Percentiles rank a stretch among this genome's conserved stretches.
Conservation (phyloP, 208 protist genomes). For the Trypanosomatidae sp. region DNA sequence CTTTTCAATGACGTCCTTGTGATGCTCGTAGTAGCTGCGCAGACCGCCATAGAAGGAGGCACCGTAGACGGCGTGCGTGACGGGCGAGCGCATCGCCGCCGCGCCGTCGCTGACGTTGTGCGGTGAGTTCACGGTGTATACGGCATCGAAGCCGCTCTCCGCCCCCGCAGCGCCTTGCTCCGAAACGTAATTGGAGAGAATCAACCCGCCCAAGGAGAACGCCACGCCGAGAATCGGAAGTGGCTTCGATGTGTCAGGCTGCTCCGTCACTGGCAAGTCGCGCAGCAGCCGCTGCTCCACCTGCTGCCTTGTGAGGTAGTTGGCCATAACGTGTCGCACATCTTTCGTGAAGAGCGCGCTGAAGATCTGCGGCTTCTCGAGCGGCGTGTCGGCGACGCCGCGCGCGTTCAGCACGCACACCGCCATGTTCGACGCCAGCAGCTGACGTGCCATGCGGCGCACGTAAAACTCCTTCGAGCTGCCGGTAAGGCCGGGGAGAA, state of each 20-base stretch:
- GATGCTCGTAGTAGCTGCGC: slow-evolving; percentile 33
- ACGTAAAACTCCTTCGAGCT: slow-evolving; percentile 56
- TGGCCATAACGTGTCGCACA: slow-evolving; percentile 44
- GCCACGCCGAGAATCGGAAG: slow-evolving; percentile 55
- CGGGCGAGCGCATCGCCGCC: slow-evolving; percentile 13
- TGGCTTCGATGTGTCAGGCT: background rate
- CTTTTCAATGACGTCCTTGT: slow-evolving; percentile 43
- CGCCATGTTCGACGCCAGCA: slow-evolving; percentile 28
- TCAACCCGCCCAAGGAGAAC: slow-evolving; percentile 66
- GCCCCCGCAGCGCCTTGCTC: slow-evolving; percentile 40
- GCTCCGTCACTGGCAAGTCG: slow-evolving; percentile 1
- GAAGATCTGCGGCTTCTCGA: slow-evolving; percentile 54
- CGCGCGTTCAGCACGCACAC: slow-evolving; percentile 62
- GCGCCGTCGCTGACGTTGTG: slow-evolving; percentile 40
- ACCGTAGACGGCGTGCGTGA: slow-evolving; percentile 28
- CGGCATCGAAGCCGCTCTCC: slow-evolving; percentile 29
- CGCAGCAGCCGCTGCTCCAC: slow-evolving; percentile 15
- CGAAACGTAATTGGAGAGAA: slow-evolving; percentile 56
- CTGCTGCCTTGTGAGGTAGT: slow-evolving; percentile 26
- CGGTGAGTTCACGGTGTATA: slow-evolving; percentile 44
- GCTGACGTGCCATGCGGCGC: slow-evolving; percentile 35
- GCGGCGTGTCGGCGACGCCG: slow-evolving; percentile 53
- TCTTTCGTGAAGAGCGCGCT: slow-evolving; percentile 61
- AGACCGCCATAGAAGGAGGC: slow-evolving; percentile 22
- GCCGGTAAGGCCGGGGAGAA: slow-evolving; percentile 62